Conservation (phyloP, 371 early-diverging fungal species). For the Mortierella polycephala region DNA sequence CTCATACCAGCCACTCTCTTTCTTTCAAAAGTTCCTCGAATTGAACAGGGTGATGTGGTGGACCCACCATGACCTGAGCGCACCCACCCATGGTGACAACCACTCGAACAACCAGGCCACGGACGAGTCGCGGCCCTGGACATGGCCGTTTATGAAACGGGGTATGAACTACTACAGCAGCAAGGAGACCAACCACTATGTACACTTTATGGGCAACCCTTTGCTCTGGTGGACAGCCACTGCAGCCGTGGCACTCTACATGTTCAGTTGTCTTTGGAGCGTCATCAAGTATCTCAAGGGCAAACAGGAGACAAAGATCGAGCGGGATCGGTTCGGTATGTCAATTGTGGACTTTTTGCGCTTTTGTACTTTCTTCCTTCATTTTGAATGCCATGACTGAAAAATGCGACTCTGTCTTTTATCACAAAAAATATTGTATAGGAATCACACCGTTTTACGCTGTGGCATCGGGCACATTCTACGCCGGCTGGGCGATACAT, state of each 20-base stretch:
- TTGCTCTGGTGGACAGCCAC: conserved; percentile 90
- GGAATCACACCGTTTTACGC: conserved; percentile 59
- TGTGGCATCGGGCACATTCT: conserved; percentile 79
- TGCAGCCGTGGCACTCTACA: conserved; percentile 68
- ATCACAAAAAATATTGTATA: background rate
- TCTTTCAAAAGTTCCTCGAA: conserved; percentile 88
- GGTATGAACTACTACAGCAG: conserved; percentile 94
- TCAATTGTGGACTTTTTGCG: too few relatives aligned
- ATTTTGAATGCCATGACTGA: background rate
- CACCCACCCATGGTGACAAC: conserved; percentile 18
- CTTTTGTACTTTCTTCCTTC: background rate
- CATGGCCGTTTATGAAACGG: conserved; percentile 88
- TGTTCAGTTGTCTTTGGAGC: conserved; percentile 59
- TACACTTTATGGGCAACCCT: conserved; percentile 98
- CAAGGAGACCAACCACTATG: conserved; percentile 72
- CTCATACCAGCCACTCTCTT: conserved; percentile 63
- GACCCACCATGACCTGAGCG: conserved; percentile 85
- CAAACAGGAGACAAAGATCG: conserved; percentile 43
- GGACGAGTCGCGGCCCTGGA: conserved; percentile 72
- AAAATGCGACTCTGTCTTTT: too few relatives aligned
- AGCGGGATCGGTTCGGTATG: conserved; percentile 45
- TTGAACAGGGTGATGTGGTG: conserved; percentile 90
- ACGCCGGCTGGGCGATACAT: conserved; percentile 89
- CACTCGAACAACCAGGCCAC: background rate
- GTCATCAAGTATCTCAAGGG: conserved; percentile 68